Evolutionary conservation across 495 filamentous ascomycete species (phyloP).

Genomic region (Bacidia gigantensis): DNA sequence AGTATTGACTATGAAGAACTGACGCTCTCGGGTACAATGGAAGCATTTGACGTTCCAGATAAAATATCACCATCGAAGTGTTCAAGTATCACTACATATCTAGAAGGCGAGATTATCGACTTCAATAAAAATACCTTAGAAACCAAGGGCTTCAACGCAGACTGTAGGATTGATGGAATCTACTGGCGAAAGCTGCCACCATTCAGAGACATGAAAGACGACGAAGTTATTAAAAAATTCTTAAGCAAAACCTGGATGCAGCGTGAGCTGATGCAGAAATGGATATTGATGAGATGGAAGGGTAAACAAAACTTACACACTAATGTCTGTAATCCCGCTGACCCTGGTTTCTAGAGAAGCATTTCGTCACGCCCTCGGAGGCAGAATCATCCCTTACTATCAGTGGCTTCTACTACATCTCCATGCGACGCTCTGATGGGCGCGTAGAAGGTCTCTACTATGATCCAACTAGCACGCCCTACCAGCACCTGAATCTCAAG

Average conservation of each 20-base stretch:
- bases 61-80: conserved; percentile 39
- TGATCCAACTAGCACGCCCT: conserved; percentile 57
- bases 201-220: conserved; percentile 44
- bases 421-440: conserved; percentile 45
- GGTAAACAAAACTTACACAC: conserved; percentile 23
- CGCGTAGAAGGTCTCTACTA: conserved; percentile 59
- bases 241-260: conserved; percentile 44
- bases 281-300: conserved; percentile 72
- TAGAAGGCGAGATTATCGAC: conserved; percentile 69
- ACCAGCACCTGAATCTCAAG: conserved; percentile 50
- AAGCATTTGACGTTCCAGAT: conserved; percentile 61
- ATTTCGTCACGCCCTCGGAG: conserved; percentile 52
- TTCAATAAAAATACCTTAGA: conserved; percentile 54
- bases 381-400: conserved; percentile 52
- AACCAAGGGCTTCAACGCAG: conserved; percentile 52
- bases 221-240: conserved; percentile 43
- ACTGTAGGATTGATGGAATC: conserved; percentile 45
- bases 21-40: conserved; percentile 64
- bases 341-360: conserved; percentile 38
- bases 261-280: conserved; percentile 39
- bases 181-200: conserved; percentile 63
- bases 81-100: conserved; percentile 54
- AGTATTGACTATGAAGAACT: conserved; percentile 48
- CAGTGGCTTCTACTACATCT: conserved; percentile 64
- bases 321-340: not conserved